Base-by-base conservation (phyloP, 2,329 filamentous ascomycete genomes). In the Sporothrix sp. region DNA sequence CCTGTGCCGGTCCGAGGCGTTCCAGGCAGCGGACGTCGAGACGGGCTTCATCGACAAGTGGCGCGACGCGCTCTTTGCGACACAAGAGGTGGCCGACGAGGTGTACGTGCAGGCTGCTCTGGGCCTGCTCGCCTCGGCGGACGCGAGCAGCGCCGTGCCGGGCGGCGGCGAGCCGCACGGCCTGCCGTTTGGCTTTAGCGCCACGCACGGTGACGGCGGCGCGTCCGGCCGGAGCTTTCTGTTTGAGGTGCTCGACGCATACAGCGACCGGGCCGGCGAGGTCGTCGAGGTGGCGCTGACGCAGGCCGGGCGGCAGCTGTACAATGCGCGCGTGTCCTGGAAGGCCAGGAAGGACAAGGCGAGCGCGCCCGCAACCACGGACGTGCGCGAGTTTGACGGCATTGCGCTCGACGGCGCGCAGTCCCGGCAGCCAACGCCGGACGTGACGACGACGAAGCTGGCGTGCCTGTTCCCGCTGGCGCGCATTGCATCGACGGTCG, bases 11-110 rank as follows among this genome's bases (percentile, higher is more conserved):
- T 89, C 85, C 53, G 76, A 79, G 0, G 87, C 85, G 45, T 98
- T 98, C 62, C 77, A 95, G 51, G 77, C 78, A 10, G 93, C 91
- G 8, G 81, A 93, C 18, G 89, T 98, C 13, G 91, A 98, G 67
- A 98, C 93, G 0, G 91, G 91, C 1, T 98, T 95, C 64, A 97
- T 98, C 58, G 83, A 90, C 50, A 95, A 95, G 66, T 85, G 94
- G 69, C 77, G 79, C 53, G 76, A 81, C 10, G 84, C 89, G 57
- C 76, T 98, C 1, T 97, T 97, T 63, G 71, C 73, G 20, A 75
- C 78, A 1, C 67, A 78, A 11, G 63, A 65, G 0, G 75, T 85
- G 30, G 71, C 78, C 18, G 75, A 83, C 38, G 89, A 95, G 66
- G 79, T 89, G 2, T 87, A 89, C 58, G 82, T 84, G 0, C 93